phyloP scores from a whole-genome alignment of 768 basidiomycete species.

The Artomyces pyxidatus region DNA sequence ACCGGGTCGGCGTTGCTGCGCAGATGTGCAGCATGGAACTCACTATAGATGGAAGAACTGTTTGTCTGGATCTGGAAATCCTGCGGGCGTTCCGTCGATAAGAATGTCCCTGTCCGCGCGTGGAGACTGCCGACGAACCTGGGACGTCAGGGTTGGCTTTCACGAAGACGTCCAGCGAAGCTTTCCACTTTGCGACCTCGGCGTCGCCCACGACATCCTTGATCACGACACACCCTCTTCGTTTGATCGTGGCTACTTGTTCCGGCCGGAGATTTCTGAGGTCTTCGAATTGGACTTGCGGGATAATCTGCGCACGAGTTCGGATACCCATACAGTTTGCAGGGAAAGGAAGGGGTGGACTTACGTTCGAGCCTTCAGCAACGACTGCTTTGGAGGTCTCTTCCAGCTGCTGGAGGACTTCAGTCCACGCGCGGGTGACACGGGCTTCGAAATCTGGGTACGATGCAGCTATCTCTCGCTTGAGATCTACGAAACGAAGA shows the following conservation, averaged over 20 bases:
- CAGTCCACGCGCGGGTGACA: constrained; percentile 48
- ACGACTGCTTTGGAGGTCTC: constrained; percentile 35
- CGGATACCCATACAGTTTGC: background rate
- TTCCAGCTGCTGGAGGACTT: constrained; percentile 46
- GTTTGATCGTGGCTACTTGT: constrained; percentile 41
- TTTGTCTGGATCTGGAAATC: constrained; percentile 45
- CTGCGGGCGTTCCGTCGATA: constrained; percentile 30
- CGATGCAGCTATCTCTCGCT: constrained; percentile 43
- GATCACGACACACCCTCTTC: constrained; percentile 56
- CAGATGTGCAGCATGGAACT: too few relatives aligned
- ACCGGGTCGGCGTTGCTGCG: too few relatives aligned
- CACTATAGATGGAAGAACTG: constrained; percentile 74
- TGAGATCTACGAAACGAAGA: constrained; percentile 49
- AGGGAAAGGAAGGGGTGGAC: constrained; percentile 13
- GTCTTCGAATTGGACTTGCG: constrained; percentile 52
- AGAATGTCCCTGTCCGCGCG: too few relatives aligned
- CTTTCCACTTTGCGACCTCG: constrained; percentile 52
- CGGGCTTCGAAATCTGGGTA: constrained; percentile 44
- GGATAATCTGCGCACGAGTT: constrained; percentile 40
- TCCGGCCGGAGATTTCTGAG: constrained; percentile 38
- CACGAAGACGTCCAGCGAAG: constrained; percentile 46
- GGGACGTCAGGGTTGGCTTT: constrained; percentile 46
- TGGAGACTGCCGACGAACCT: constrained; percentile 27
- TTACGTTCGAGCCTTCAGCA: constrained; percentile 40
- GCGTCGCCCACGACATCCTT: constrained; percentile 48